Percentiles rank a stretch among this genome's conserved stretches.
Evolutionary conservation across 75 land plant species (phyloP).

Genomic region (Pinus tabuliformis): DNA sequence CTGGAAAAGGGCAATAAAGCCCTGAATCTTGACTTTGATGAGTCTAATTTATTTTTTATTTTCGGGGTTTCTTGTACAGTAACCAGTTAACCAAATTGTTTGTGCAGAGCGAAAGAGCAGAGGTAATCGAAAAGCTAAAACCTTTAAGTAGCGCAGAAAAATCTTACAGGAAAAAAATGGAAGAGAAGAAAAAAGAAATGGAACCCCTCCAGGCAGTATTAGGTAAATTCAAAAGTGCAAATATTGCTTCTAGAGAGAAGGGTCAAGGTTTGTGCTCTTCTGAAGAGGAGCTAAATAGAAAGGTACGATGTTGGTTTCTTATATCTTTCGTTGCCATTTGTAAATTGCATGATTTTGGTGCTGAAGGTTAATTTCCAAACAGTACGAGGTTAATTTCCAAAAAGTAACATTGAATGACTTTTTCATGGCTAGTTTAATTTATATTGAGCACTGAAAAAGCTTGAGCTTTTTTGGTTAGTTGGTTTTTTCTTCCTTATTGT

Average conservation of each 20-base stretch:
- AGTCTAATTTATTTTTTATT: background rate
- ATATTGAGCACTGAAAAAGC: background rate
- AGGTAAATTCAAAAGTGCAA: slow-evolving; percentile 46
- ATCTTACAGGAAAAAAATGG: slow-evolving; percentile 25
- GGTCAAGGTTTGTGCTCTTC: slow-evolving; percentile 56
- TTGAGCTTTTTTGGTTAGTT: background rate
- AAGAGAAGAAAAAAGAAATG: slow-evolving; percentile 59
- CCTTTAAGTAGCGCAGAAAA: slow-evolving; percentile 40
- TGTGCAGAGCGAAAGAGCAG: slow-evolving; percentile 11
- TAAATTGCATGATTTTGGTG: slow-evolving; percentile 4
- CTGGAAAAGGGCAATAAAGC: too few relatives aligned
- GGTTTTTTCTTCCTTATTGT: background rate
- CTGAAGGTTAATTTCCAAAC: background rate
- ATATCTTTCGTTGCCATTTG: background rate
- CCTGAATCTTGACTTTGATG: background rate
- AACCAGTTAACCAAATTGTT: background rate
- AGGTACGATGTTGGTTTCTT: slow-evolving; percentile 32
- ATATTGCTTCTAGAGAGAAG: slow-evolving; percentile 28
- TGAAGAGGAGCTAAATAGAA: slow-evolving; percentile 72
- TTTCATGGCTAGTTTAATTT: too few relatives aligned
- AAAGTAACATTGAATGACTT: background rate
- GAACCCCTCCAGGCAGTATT: slow-evolving; percentile 63
- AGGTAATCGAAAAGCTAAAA: slow-evolving; percentile 39
- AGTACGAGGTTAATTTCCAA: background rate
- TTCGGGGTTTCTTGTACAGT: background rate